Percentiles rank a stretch among this genome's conserved stretches.
Evolutionary conservation across 1,284 basidiomycete species (phyloP).

Genomic region (Trametes sp.): DNA sequence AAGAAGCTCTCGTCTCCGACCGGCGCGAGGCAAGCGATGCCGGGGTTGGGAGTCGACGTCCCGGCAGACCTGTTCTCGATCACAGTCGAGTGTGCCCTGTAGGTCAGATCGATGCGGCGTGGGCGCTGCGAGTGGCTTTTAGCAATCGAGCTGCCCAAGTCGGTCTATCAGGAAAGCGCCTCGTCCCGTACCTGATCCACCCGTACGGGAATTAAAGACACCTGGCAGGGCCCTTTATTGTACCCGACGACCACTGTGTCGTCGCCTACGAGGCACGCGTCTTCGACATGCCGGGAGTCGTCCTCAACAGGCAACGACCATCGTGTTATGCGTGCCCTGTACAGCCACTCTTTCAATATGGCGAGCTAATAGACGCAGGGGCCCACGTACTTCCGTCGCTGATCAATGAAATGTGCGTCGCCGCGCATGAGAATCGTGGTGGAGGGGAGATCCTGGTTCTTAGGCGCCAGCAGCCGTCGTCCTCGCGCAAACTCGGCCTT

Average conservation of each 20-base stretch:
- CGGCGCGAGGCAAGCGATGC: conserved; percentile 49
- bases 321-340: conserved; percentile 47
- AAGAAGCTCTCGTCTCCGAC: conserved; percentile 47
- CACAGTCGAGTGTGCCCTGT: conserved; percentile 38
- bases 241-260: conserved; percentile 52
- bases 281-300: conserved; percentile 45
- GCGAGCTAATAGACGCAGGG: conserved; percentile 13
- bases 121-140: conserved; percentile 26
- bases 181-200: conserved; percentile 36
- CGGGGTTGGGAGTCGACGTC: conserved; percentile 39
- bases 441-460: conserved; percentile 44
- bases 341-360: conserved; percentile 27
- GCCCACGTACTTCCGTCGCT: conserved; percentile 41
- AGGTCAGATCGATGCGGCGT: conserved; percentile 39
- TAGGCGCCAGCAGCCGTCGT: conserved; percentile 52
- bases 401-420: conserved; percentile 57
- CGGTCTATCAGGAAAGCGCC: conserved; percentile 5
- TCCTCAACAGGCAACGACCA: conserved; percentile 52
- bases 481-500: conserved; percentile 48
- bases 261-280: conserved; percentile 49
- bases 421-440: conserved; percentile 59
- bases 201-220: conserved; percentile 49
- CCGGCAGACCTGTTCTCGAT: conserved; percentile 30
- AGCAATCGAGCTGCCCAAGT: conserved; percentile 15
- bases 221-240: conserved; percentile 46